Base-by-base conservation (phyloP, 306 rosid species). In the Canavalia ensiformis region DNA sequence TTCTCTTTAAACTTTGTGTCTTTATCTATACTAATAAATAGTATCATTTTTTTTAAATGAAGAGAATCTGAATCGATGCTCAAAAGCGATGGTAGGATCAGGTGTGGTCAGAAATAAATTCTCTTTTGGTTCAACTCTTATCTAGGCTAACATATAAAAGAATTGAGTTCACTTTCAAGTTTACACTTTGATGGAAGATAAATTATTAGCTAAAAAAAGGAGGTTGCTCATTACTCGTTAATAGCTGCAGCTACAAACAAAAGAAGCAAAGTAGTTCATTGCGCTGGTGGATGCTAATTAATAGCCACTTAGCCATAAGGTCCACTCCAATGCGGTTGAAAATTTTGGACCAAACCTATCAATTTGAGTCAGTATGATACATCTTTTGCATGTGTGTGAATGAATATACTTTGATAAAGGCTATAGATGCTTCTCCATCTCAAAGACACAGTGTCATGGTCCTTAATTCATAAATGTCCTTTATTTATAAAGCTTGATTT, bases 381-480 rank as follows among this genome's bases (percentile, higher is more conserved):
- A 59, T 18, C 49, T 51, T 68, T 82, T 44, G 79, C 47, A 81
- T 67, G 45, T 33, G 62, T 18, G 18, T 52, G 25, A 67, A 68
- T 76, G 78, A 70, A 70, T 10, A 57, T 4, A 62, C 82, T 50
- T 83, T 62, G 7, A 70, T 64, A 85, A 81, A 85, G 72, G 66
- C 57, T 64, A 57, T 13, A n/a, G 87, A 72, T 58, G 68, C 67
- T 72, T 72, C 57, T 67, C 56, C 34, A 63, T 69, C 75, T 75
- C 71, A 63, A 64, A 64, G 52, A 50, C 68, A 81, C 72, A 67
- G 1, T 52, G 81, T 67, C 30, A 81, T 84, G 88, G 86, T 60
- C 86, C 74, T 51, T n/a, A 67, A 18, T 67, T 72, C 49, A 60
- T 45, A 18, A 71, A 31, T 68, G 29, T 73, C 68, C 42, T 52